Evolutionary conservation across 2,329 filamentous ascomycete species (phyloP).

Genomic region (Cladosporium colombiae): DNA sequence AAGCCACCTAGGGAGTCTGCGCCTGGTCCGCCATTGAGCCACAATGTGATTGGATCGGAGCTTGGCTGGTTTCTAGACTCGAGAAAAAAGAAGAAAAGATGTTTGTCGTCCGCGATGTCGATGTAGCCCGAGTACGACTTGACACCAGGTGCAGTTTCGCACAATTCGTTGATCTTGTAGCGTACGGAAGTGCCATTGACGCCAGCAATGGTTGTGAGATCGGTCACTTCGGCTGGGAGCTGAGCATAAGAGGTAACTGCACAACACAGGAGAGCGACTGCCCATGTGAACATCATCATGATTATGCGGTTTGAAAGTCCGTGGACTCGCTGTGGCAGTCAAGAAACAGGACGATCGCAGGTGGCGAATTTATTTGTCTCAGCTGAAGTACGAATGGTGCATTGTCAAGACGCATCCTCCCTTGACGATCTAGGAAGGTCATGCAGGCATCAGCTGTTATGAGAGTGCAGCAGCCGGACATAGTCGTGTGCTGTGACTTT

Average conservation of each 20-base stretch:
- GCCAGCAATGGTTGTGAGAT: constrained; percentile 1
- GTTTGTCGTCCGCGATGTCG: constrained; percentile 53
- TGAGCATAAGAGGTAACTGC: background rate
- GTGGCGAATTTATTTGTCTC: background rate
- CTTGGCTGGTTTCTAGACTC: constrained; percentile 53
- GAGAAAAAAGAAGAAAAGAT: constrained; percentile 61
- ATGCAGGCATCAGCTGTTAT: background rate
- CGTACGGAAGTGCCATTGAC: constrained; percentile 45
- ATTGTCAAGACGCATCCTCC: background rate
- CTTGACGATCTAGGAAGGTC: background rate
- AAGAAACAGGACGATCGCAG: background rate
- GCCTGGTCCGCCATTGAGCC: constrained; percentile 63
- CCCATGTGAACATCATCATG: background rate
- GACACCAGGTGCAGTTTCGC: constrained; percentile 57
- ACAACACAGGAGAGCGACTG: background rate
- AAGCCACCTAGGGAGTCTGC: constrained; percentile 53
- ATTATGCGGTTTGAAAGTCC: background rate
- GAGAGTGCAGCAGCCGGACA: background rate
- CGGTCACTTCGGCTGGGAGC: background rate
- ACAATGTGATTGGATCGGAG: constrained; percentile 60
- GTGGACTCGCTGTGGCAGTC: background rate
- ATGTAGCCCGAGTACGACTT: constrained; percentile 60
- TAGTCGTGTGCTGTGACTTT: background rate
- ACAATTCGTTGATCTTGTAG: constrained; percentile 60
- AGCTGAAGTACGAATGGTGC: background rate